A percentile compares a stretch with the other conserved stretches of the same genome.
Evolutionary conservation across 2,329 filamentous ascomycete genomes (phyloP).

Genomic region (Epichloe sp.): DNA sequence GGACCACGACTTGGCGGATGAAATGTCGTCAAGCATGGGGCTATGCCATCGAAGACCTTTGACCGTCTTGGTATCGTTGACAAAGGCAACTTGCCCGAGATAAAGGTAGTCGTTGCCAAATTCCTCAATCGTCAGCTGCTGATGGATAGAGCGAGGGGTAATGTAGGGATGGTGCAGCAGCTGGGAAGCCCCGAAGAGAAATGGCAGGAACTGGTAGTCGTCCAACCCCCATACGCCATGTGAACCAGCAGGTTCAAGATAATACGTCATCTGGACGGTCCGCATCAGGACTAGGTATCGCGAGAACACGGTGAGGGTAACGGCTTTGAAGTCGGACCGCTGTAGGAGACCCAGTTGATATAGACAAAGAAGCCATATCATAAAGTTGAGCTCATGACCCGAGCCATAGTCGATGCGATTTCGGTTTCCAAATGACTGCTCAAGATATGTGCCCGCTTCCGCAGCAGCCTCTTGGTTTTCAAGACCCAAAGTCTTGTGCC

Average conservation of each 20-base stretch:
- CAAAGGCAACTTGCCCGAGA: conserved; percentile 82
- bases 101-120: conserved; percentile 76
- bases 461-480: conserved; percentile 38
- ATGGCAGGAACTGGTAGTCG: conserved; percentile 94
- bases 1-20: conserved; percentile 71
- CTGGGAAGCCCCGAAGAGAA: conserved; percentile 87
- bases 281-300: conserved; percentile 83
- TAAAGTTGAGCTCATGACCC: conserved; percentile 93
- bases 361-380: conserved; percentile 91
- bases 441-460: conserved; percentile 70
- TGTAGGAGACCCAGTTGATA: conserved; percentile 61
- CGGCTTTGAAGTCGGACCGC: conserved; percentile 51
- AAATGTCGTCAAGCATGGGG: conserved; percentile 97
- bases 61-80: conserved; percentile 93
- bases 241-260: conserved; percentile 90
- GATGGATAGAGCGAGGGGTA: conserved; percentile 73
- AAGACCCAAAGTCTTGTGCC: conserved; percentile 52
- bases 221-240: conserved; percentile 97
- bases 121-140: conserved; percentile 76
- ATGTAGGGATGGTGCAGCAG: conserved; percentile 72
- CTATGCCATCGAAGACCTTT: conserved; percentile 91
- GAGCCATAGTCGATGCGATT: conserved; percentile 91
- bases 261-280: conserved; percentile 78
- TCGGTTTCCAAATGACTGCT: conserved; percentile 74
- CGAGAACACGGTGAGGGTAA: conserved; percentile 68